A percentile compares a stretch with the other conserved stretches of the same genome.
Evolutionary conservation across 495 filamentous ascomycete species (phyloP).

Genomic region (Penicillium alfredii): DNA sequence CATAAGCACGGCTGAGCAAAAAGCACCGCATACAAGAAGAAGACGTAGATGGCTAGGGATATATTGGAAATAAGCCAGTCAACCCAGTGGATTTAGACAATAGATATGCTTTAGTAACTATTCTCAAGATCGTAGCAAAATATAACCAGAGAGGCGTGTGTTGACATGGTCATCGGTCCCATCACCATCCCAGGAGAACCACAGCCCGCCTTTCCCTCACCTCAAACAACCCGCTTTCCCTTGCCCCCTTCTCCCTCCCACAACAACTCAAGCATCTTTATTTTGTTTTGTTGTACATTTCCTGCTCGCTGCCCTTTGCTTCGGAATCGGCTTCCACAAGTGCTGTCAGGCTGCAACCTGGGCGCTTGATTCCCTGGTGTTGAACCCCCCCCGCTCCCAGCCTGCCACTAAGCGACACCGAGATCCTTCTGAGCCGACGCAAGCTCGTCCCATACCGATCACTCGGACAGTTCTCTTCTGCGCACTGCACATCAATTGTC

Average conservation of each 20-base stretch:
- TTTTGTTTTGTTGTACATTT: conserved; percentile 2
- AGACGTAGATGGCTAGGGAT: not conserved
- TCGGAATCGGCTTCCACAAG: conserved; percentile 1
- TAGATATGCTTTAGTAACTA: no score
- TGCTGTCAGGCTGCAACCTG: conserved; percentile 13
- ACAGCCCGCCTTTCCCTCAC: conserved; percentile 23
- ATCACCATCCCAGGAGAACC: conserved; percentile 31
- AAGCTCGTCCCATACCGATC: conserved; percentile 30
- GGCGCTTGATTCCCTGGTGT: conserved; percentile 14
- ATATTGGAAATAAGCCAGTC: no score
- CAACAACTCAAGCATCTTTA: conserved; percentile 3
- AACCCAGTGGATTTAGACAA: no score
- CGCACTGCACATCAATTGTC: conserved; percentile 18
- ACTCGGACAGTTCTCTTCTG: conserved; percentile 1
- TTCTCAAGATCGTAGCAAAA: no score
- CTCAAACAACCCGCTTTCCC: conserved; percentile 19
- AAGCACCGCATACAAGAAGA: conserved; percentile 8
- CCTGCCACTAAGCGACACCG: conserved; percentile 45
- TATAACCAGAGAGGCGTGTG: no score
- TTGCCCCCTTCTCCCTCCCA: conserved; percentile 11
- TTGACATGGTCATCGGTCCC: no score
- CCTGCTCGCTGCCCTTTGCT: conserved; percentile 1
- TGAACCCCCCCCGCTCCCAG: conserved; percentile 31
- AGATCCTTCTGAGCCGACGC: conserved; percentile 34
- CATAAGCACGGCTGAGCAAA: conserved; percentile 22